Percentiles rank a stretch among this genome's conserved stretches.
Conservation (phyloP, 192 early-diverging fungal genomes). For the Spizellomyces sp. region DNA sequence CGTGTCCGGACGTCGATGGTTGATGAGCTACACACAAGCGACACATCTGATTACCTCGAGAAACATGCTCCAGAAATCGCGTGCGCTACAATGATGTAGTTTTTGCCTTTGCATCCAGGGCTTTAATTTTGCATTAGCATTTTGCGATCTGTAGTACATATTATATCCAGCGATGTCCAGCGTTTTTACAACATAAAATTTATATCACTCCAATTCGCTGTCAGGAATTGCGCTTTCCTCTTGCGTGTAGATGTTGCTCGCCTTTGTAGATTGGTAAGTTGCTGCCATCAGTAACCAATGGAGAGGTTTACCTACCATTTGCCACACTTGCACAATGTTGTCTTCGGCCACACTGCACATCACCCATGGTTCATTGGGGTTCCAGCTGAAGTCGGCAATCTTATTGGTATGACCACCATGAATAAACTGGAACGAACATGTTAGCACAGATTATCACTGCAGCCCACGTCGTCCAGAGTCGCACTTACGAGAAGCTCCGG, state of each 20-base stretch:
- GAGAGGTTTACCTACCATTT: constrained; percentile 70
- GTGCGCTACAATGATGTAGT: no score
- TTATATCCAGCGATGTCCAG: no score
- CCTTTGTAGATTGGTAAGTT: neutral
- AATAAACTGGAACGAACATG: constrained; percentile 69
- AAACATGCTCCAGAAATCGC: no score
- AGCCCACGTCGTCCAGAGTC: neutral
- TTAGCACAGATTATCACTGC: neutral
- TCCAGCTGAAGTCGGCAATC: constrained; percentile 96
- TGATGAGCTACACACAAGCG: no score
- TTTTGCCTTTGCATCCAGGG: no score
- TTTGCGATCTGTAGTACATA: no score
- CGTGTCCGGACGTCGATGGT: no score
- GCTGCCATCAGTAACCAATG: neutral
- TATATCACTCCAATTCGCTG: constrained; percentile 12
- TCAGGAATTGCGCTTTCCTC: constrained; percentile 20
- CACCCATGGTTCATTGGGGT: constrained; percentile 90
- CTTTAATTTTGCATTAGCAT: no score
- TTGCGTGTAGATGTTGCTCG: constrained; percentile 19
- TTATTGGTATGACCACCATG: constrained; percentile 98
- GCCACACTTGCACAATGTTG: constrained; percentile 98
- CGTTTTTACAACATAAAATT: no score
- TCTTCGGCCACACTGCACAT: constrained; percentile 94
- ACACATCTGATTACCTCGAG: no score
- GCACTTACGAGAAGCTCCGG: constrained; percentile 84